Percentiles rank a stretch among this genome's conserved stretches.
Conservation (phyloP, 2,329 filamentous ascomycete genomes). For the Beauveria scarabaeidicola region DNA sequence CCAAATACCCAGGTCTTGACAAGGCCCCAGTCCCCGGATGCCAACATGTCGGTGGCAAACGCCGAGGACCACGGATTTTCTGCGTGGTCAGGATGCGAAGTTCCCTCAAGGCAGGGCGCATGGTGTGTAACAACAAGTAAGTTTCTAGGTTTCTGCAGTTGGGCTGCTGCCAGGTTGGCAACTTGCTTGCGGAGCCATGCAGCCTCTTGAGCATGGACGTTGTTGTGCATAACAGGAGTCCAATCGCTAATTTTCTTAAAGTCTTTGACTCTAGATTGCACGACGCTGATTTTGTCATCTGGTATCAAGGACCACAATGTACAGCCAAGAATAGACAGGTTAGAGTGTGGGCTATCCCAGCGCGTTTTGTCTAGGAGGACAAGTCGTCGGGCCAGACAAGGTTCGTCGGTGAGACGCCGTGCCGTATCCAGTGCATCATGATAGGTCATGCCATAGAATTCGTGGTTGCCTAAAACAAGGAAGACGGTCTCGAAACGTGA, state of each 20-base stretch:
- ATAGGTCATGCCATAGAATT: slow-evolving; percentile 35
- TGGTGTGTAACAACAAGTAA: slow-evolving; percentile 50
- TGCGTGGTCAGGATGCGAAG: slow-evolving; percentile 40
- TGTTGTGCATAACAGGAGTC: slow-evolving; percentile 42
- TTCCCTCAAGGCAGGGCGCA: slow-evolving; percentile 41
- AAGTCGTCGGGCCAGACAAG: slow-evolving; percentile 23
- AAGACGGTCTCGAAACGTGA: slow-evolving; percentile 35
- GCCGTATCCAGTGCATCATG: slow-evolving; percentile 25
- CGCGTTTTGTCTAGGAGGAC: slow-evolving; percentile 31
- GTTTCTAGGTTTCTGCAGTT: slow-evolving; percentile 15
- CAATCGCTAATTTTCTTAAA: slow-evolving; percentile 45
- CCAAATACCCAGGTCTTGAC: slow-evolving; percentile 39
- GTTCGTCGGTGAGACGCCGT: slow-evolving; percentile 24
- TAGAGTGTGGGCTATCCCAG: slow-evolving; percentile 22
- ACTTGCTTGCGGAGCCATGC: slow-evolving; percentile 40
- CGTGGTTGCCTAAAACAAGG: slow-evolving; percentile 45
- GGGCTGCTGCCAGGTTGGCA: slow-evolving; percentile 14
- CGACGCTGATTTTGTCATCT: slow-evolving; percentile 25
- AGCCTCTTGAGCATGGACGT: slow-evolving; percentile 36
- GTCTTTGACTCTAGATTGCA: slow-evolving; percentile 41
- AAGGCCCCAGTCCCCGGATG: slow-evolving; percentile 20
- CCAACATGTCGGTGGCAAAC: slow-evolving; percentile 42
- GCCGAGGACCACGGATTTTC: slow-evolving; percentile 38
- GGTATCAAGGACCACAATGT: slow-evolving; percentile 43
- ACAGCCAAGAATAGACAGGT: slow-evolving; percentile 40